phyloP scores from a whole-genome alignment of 176 grass and related monocot genomes.

The Eleusine indica region DNA sequence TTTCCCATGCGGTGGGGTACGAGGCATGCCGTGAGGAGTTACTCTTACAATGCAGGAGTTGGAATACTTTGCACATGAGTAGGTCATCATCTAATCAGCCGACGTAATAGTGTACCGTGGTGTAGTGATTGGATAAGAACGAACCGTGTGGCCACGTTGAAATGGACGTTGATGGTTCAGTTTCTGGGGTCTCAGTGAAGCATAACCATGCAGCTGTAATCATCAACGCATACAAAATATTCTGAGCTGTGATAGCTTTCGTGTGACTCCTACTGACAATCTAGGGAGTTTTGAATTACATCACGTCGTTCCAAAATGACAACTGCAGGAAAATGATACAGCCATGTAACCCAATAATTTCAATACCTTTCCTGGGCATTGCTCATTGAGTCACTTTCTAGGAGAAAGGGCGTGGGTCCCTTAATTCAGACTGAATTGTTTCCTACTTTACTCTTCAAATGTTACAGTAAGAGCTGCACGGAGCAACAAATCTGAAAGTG shows the following conservation, averaged over 20 bases:
- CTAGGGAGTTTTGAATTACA: background rate
- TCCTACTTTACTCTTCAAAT: too few species aligned
- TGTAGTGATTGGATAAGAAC: background rate
- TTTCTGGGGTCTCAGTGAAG: background rate
- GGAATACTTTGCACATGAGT: background rate
- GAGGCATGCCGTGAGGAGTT: too few species aligned
- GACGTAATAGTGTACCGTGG: too few species aligned
- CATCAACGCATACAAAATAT: constrained; percentile 8
- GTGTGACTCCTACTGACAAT: background rate
- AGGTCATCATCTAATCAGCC: background rate
- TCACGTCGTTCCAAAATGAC: background rate
- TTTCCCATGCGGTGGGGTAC: too few species aligned
- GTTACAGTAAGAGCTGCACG: too few species aligned
- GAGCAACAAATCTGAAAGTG: too few species aligned
- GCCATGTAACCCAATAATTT: too few species aligned
- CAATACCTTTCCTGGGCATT: too few species aligned
- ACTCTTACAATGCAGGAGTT: background rate
- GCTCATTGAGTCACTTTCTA: too few species aligned
- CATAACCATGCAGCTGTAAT: background rate
- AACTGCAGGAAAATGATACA: background rate
- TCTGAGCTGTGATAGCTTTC: background rate
- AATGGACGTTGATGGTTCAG: constrained; percentile 1
- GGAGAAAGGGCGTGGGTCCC: too few species aligned
- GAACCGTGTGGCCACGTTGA: background rate
- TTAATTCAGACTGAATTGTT: too few species aligned